Conservation (phyloP, 768 basidiomycete species). For the Paxillus ammoniavirescens region DNA sequence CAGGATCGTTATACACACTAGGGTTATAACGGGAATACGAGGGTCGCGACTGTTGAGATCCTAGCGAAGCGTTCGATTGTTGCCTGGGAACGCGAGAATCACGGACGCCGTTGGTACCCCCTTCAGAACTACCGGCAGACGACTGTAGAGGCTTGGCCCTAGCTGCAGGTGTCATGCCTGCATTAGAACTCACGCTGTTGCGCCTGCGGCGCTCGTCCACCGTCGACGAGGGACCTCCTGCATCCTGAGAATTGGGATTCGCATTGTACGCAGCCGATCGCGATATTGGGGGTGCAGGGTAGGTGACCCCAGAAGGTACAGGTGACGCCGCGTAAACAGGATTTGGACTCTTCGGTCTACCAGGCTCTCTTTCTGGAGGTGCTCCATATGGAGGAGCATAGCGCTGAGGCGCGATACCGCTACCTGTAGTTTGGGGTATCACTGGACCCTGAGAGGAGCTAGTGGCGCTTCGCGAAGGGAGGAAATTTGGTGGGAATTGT, state of each 20-base stretch:
- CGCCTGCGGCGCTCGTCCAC: constrained; percentile 25
- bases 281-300: constrained; percentile 28
- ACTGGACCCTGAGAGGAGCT: constrained; percentile 19
- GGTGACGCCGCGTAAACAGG: constrained; percentile 26
- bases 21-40: constrained; percentile 21
- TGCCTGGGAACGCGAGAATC: constrained; percentile 12
- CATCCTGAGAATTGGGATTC: neutral
- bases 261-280: constrained; percentile 18
- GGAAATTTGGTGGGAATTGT: constrained; percentile 13
- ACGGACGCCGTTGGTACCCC: constrained; percentile 3
- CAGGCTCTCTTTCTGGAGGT: constrained; percentile 17
- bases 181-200: constrained; percentile 20
- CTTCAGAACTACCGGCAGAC: constrained; percentile 8
- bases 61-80: constrained; percentile 26
- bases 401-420: constrained; percentile 10
- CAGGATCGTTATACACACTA: constrained; percentile 25
- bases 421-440: constrained; percentile 15
- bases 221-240: constrained; percentile 15
- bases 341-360: constrained; percentile 19
- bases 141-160: constrained; percentile 12
- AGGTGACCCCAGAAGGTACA: constrained; percentile 23
- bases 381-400: constrained; percentile 8
- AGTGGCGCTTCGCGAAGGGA: neutral
- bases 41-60: constrained; percentile 15
- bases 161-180: constrained; percentile 25